Evolutionary conservation across 495 filamentous ascomycete species (phyloP).

Genomic region (Polyplosphaeria fusca): DNA sequence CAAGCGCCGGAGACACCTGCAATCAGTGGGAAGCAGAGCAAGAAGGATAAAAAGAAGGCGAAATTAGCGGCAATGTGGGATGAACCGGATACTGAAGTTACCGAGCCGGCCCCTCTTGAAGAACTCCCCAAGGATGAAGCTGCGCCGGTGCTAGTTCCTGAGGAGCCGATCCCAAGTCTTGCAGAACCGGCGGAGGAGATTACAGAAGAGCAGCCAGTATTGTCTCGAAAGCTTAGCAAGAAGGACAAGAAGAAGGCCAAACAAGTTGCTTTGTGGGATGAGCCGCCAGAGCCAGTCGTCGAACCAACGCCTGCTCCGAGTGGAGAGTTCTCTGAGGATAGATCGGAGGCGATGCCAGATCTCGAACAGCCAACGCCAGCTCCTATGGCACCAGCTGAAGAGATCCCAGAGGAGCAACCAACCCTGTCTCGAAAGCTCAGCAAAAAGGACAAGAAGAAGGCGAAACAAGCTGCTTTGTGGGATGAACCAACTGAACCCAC

Average conservation of each 20-base stretch:
- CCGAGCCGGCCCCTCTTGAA: background rate
- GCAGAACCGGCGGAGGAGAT: background rate
- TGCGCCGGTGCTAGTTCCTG: background rate
- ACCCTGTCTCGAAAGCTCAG: constrained; percentile 3
- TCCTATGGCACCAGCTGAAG: background rate
- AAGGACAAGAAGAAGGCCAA: constrained; percentile 19
- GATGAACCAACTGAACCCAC: too few relatives aligned
- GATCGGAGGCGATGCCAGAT: background rate
- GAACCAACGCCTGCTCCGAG: too few relatives aligned
- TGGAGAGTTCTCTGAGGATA: background rate
- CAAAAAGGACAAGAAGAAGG: constrained; percentile 21
- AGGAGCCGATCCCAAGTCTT: too few relatives aligned
- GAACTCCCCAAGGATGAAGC: background rate
- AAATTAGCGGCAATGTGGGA: background rate
- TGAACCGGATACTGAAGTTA: background rate
- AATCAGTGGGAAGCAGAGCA: constrained; percentile 1
- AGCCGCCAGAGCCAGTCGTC: too few relatives aligned
- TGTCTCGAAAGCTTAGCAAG: constrained; percentile 11
- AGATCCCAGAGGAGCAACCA: background rate
- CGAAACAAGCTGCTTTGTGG: too few relatives aligned
- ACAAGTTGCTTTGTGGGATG: too few relatives aligned
- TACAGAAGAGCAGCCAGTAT: background rate
- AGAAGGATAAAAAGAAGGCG: constrained; percentile 10
- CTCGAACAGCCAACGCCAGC: background rate
- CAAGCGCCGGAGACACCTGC: background rate